Evolutionary conservation across 441 rosid species (phyloP).

Genomic region (Omphalea diandra): DNA sequence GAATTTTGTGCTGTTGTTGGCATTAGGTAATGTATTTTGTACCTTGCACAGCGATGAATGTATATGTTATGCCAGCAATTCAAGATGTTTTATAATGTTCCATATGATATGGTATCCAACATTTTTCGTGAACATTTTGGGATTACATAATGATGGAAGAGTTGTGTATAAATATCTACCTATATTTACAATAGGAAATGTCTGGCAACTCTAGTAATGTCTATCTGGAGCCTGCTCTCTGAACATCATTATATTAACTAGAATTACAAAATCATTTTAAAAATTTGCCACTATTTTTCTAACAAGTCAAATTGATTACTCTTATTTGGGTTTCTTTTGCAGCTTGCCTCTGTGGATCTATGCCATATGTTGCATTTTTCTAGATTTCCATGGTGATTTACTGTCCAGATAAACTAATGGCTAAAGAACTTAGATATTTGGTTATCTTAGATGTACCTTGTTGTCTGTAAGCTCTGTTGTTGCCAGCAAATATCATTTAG

Average conservation of each 20-base stretch:
- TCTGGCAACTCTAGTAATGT: neutral
- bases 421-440: neutral
- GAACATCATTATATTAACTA: neutral
- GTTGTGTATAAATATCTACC: too few relatives aligned
- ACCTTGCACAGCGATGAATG: neutral
- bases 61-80: too few relatives aligned
- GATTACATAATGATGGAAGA: neutral
- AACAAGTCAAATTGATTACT: slow-evolving; percentile 12
- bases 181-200: too few relatives aligned
- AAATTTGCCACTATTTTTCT: neutral
- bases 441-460: neutral
- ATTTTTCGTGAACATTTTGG: neutral
- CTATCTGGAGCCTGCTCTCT: neutral
- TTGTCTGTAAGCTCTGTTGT: neutral
- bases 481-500: neutral
- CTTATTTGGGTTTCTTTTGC: slow-evolving; percentile 34
- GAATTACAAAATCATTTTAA: too few relatives aligned
- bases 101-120: neutral
- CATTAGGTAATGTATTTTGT: slow-evolving; percentile 47
- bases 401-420: slow-evolving; percentile 12
- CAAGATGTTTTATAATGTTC: neutral
- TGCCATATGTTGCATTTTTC: slow-evolving; percentile 52
- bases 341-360: slow-evolving; percentile 70
- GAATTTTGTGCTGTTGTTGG: slow-evolving; percentile 72
- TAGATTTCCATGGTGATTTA: slow-evolving; percentile 65